Percentiles rank a stretch among this genome's conserved stretches.
These are phyloP conservation scores for Ramaria sp. DNA, from an alignment of 768 basidiomycete species.

Conservation along the genomic window DNA sequence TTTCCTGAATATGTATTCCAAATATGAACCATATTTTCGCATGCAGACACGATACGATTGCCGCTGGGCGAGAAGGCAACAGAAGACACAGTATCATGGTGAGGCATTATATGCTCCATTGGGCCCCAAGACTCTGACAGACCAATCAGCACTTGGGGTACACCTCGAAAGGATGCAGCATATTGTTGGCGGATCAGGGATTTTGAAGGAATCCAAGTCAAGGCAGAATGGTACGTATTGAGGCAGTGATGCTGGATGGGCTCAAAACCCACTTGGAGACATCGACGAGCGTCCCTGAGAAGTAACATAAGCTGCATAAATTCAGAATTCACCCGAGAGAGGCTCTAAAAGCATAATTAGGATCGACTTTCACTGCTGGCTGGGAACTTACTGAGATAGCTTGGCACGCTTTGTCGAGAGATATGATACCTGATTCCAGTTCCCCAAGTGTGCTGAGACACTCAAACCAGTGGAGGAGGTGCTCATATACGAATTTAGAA, in stretches of 20 bases:
- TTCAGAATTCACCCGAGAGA: too few species aligned
- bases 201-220: not conserved
- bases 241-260: not conserved
- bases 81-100: slow-evolving; percentile 9
- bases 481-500: too few species aligned
- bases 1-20: not conserved
- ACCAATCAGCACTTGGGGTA: not conserved
- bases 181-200: not conserved
- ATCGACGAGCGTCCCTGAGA: too few species aligned
- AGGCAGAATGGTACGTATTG: not conserved
- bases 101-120: not conserved
- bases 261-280: too few species aligned
- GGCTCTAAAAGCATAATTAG: too few species aligned
- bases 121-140: not conserved
- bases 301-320: too few species aligned
- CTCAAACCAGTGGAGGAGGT: too few species aligned
- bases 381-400: too few species aligned
- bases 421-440: too few species aligned
- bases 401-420: too few species aligned
- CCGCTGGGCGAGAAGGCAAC: slow-evolving; percentile 13
- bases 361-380: too few species aligned
- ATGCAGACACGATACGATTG: slow-evolving; percentile 8
- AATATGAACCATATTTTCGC: not conserved
- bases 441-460: too few species aligned
- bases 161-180: not conserved